Percentiles rank a stretch among this genome's conserved stretches.
Evolutionary conservation across 768 basidiomycete species (phyloP).

Genomic region (Suillus discolor): DNA sequence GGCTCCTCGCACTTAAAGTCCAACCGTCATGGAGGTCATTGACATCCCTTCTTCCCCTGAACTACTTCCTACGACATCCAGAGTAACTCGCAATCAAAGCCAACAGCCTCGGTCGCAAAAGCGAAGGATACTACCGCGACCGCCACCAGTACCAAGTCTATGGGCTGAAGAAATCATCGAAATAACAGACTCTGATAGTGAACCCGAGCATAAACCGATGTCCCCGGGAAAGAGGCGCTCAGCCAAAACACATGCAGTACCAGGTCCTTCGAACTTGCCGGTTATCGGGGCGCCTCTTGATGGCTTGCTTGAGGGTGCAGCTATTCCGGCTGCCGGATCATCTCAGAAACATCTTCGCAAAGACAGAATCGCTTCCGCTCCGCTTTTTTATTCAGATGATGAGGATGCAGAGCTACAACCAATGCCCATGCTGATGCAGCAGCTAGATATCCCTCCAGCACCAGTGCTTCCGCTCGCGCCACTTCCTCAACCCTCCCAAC

Average conservation of each 20-base stretch:
- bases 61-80: conserved; percentile 15
- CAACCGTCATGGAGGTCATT: conserved; percentile 23
- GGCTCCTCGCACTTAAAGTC: neutral
- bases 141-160: conserved; percentile 6
- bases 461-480: conserved; percentile 5
- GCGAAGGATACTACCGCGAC: conserved; percentile 12
- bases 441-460: conserved; percentile 8
- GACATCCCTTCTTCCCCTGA: conserved; percentile 31
- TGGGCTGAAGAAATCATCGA: conserved; percentile 44
- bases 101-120: conserved; percentile 22
- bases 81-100: conserved; percentile 23
- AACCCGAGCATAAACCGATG: conserved; percentile 18
- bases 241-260: neutral
- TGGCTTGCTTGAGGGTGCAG: conserved; percentile 15
- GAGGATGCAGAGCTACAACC: conserved; percentile 22
- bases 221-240: conserved; percentile 7
- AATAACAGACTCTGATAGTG: conserved; percentile 53
- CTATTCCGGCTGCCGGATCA: conserved; percentile 15
- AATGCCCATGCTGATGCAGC: neutral
- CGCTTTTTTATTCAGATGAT: conserved; percentile 43
- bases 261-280: conserved; percentile 13
- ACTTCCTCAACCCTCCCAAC: conserved; percentile 12
- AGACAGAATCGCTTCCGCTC: conserved; percentile 15
- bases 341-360: conserved; percentile 12
- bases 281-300: conserved; percentile 17